Conservation (phyloP, 2,329 filamentous ascomycete species). For the Botryotinia convoluta region DNA sequence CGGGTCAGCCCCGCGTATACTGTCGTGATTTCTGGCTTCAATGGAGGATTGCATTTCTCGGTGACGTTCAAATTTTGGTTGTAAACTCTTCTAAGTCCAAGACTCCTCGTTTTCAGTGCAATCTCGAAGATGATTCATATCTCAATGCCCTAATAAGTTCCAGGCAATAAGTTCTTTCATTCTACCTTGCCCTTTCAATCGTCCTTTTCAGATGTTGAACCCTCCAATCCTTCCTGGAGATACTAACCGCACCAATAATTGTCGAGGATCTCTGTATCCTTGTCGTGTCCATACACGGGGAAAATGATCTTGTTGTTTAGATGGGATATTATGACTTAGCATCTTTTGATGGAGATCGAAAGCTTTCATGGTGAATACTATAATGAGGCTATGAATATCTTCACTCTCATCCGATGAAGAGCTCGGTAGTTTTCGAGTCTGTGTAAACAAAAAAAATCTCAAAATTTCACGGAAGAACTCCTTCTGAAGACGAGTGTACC, state of each 20-base stretch:
- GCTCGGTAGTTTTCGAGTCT: slow-evolving; percentile 4
- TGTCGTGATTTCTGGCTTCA: not conserved
- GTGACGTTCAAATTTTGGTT: not conserved
- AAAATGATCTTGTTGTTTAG: not conserved
- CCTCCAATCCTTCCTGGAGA: not conserved
- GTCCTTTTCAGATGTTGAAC: not conserved
- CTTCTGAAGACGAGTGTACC: not conserved
- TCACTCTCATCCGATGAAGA: not conserved
- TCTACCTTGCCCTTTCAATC: not conserved
- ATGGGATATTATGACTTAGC: not conserved
- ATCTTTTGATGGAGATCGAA: not conserved
- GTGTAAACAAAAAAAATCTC: not conserved
- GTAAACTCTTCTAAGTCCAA: too few relatives aligned
- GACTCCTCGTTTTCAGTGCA: not conserved
- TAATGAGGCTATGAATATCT: not conserved
- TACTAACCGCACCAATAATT: not conserved
- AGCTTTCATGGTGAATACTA: not conserved
- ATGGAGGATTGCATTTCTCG: not conserved
- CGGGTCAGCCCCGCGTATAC: not conserved
- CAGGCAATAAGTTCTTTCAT: not conserved
- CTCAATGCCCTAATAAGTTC: not conserved
- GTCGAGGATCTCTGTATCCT: not conserved
- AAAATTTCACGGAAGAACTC: not conserved
- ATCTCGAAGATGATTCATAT: too few relatives aligned
- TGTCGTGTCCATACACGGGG: not conserved